Percentiles rank a stretch among this genome's conserved stretches.
These are phyloP conservation scores for Chenopodium formosanum DNA, from an alignment of 148 eudicot genomes.

Conservation along the genomic window DNA sequence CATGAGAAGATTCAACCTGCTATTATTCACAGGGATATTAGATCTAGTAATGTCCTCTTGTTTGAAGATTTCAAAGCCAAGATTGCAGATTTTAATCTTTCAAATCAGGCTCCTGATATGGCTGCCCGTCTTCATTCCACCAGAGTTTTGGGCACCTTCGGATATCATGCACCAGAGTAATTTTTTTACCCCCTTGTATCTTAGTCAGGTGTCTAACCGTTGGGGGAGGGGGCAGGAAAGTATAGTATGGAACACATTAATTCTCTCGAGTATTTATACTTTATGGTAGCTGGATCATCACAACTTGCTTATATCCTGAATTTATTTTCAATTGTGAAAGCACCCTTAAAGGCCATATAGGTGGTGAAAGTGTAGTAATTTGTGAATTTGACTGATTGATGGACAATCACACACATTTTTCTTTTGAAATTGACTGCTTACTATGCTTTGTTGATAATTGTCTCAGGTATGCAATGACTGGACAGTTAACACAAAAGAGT, in stretches of 20 bases:
- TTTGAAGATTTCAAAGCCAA: constrained; percentile 64
- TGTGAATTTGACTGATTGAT: not conserved
- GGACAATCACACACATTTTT: not conserved
- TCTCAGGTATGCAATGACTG: constrained; percentile 67
- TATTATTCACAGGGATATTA: constrained; percentile 61
- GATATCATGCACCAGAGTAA: constrained; percentile 79
- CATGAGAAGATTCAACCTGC: constrained; percentile 62
- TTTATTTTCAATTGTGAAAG: not conserved
- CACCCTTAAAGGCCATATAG: not conserved
- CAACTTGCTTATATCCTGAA: not conserved
- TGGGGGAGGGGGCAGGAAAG: too few species aligned
- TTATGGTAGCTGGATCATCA: not conserved
- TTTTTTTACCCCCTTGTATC: not conserved
- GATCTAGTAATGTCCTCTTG: constrained; percentile 61
- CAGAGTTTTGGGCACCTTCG: constrained; percentile 65
- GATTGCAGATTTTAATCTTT: constrained; percentile 64
- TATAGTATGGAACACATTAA: not conserved
- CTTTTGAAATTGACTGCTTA: not conserved
- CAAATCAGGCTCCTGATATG: constrained; percentile 75
- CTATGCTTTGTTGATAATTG: not conserved
- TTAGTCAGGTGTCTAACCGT: too few species aligned
- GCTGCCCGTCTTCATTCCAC: constrained; percentile 78
- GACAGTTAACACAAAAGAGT: constrained; percentile 70
- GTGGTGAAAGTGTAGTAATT: not conserved
- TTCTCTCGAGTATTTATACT: too few species aligned